phyloP scores from a whole-genome alignment of 2,329 filamentous ascomycete genomes.

The Paradendryphiella salina region DNA sequence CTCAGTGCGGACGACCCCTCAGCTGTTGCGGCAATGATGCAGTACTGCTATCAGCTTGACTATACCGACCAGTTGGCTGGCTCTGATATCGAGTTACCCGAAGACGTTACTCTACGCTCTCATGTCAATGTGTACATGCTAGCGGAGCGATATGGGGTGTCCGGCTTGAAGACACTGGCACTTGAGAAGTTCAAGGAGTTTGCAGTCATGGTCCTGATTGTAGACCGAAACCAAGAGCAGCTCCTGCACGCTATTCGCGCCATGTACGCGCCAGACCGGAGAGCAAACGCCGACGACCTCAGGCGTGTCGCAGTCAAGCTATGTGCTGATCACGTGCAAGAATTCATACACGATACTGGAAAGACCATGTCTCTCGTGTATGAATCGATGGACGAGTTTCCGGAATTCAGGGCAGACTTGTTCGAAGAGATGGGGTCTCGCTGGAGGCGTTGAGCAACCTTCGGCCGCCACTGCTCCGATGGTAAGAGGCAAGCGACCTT shows the following conservation, averaged over 20 bases:
- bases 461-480: neutral
- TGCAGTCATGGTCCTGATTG: slow-evolving; percentile 23
- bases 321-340: slow-evolving; percentile 37
- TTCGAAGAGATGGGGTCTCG: slow-evolving; percentile 36
- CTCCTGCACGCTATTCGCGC: slow-evolving; percentile 31
- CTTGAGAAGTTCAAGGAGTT: slow-evolving; percentile 35
- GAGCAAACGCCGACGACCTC: slow-evolving; percentile 29
- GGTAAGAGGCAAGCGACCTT: neutral
- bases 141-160: slow-evolving; percentile 34
- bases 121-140: slow-evolving; percentile 39
- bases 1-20: slow-evolving; percentile 37
- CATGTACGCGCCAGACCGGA: slow-evolving; percentile 31
- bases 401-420: slow-evolving; percentile 36
- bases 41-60: slow-evolving; percentile 40
- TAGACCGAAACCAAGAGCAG: slow-evolving; percentile 32
- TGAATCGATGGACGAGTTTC: slow-evolving; percentile 35
- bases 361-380: slow-evolving; percentile 34
- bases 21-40: slow-evolving; percentile 41
- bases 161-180: slow-evolving; percentile 31
- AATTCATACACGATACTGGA: slow-evolving; percentile 33
- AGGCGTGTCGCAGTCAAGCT: slow-evolving; percentile 28
- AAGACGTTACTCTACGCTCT: slow-evolving; percentile 27
- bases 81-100: slow-evolving; percentile 23
- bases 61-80: slow-evolving; percentile 32
- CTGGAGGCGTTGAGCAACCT: slow-evolving; percentile 21